Evolutionary conservation across 2,329 filamentous ascomycete species (phyloP).

Genomic region (Colletotrichum coccodes): DNA sequence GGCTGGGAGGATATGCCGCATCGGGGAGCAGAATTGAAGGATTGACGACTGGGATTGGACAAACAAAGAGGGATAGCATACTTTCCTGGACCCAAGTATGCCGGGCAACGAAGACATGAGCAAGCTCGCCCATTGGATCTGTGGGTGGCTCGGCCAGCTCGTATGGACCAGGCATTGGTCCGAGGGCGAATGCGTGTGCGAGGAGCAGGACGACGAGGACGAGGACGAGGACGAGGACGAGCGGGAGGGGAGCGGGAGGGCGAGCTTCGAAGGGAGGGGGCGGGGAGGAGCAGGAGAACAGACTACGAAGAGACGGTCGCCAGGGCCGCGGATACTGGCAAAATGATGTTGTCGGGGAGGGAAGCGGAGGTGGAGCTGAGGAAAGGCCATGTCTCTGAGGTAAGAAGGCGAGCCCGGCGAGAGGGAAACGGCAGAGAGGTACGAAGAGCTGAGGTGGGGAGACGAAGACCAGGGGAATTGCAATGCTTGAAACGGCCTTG

Average conservation of each 20-base stretch:
- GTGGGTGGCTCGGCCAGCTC: constrained; percentile 12
- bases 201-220: neutral
- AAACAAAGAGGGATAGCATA: neutral
- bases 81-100: neutral
- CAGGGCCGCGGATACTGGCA: constrained; percentile 2
- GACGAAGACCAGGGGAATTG: neutral
- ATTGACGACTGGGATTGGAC: neutral
- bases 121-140: constrained; percentile 1
- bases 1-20: neutral
- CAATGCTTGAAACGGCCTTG: neutral
- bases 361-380: neutral
- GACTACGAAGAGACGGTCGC: constrained; percentile 4
- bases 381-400: constrained; percentile 9
- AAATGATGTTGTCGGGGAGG: neutral
- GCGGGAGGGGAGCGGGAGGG: neutral
- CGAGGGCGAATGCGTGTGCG: constrained; percentile 12
- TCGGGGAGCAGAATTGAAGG: constrained; percentile 2
- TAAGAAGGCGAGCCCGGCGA: neutral
- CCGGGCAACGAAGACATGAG: neutral
- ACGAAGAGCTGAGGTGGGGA: neutral
- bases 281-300: constrained; percentile 6
- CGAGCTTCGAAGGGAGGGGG: neutral
- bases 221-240: constrained; percentile 4
- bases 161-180: constrained; percentile 22
- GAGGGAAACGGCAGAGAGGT: neutral